These are phyloP conservation scores for Phellopilus nigrolimitatus DNA, from an alignment of 1,284 basidiomycete species.

Conservation along the genomic window DNA sequence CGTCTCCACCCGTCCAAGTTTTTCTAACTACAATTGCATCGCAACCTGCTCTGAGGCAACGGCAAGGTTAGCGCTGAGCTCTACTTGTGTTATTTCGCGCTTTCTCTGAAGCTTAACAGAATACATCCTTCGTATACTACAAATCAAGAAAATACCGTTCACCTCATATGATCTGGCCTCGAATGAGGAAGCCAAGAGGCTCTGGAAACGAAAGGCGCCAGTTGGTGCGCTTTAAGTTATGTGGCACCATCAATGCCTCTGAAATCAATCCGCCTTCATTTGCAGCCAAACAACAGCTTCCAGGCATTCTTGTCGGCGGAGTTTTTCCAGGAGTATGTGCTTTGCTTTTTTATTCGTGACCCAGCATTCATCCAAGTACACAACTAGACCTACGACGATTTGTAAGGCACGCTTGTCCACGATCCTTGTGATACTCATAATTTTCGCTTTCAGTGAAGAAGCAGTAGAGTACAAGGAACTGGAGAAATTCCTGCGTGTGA, in stretches of 20 bases:
- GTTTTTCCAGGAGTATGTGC: slow-evolving; percentile 57
- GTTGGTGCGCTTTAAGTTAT: slow-evolving; percentile 33
- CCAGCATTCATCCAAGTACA: slow-evolving; percentile 32
- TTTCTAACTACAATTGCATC: slow-evolving; percentile 83
- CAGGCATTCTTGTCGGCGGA: slow-evolving; percentile 72
- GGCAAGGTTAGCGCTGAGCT: slow-evolving; percentile 53
- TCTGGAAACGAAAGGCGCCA: slow-evolving; percentile 77
- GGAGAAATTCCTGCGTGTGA: slow-evolving; percentile 62
- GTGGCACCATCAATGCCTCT: slow-evolving; percentile 32
- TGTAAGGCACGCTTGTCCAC: slow-evolving; percentile 36
- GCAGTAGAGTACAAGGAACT: slow-evolving; percentile 74
- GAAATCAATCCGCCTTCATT: slow-evolving; percentile 10
- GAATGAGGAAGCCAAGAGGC: slow-evolving; percentile 69
- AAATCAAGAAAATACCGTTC: slow-evolving; percentile 78
- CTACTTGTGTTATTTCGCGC: neutral
- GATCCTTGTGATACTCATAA: slow-evolving; percentile 18
- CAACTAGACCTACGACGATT: slow-evolving; percentile 48
- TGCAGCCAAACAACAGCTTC: slow-evolving; percentile 74
- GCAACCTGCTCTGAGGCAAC: slow-evolving; percentile 66
- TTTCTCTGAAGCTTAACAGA: slow-evolving; percentile 36
- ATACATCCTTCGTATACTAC: slow-evolving; percentile 68
- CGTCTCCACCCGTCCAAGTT: slow-evolving; percentile 71
- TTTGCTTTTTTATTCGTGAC: slow-evolving; percentile 37
- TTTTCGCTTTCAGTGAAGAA: slow-evolving; percentile 52
- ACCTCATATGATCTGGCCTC: slow-evolving; percentile 78